Evolutionary conservation across 345 rosid genomes (phyloP), one percentile per base, ranked within the genome.

Genomic region (Microcos paniculata): DNA sequence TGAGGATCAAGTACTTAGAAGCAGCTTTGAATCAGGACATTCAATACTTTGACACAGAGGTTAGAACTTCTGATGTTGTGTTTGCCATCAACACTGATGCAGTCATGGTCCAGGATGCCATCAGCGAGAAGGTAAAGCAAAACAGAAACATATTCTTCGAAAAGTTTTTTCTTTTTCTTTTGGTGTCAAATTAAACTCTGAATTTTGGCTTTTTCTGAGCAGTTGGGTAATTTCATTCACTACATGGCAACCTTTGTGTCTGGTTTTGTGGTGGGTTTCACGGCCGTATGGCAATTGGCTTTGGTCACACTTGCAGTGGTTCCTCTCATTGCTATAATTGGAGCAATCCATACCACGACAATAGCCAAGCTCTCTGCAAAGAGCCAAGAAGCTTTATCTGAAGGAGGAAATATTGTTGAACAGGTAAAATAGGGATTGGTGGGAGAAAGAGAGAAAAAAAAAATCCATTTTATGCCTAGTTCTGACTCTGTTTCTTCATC

Each of bases 271-370:
- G 97, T 96, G 52, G 99, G 99, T 74, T 96, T 96, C 85, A 93
- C 98, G 16, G 99, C 99, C 51, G 97, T 91, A 46, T 96, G 99
- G 99, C 99, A 96, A 74, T 76, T 96, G 21, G 98, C 98, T 7
- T 85, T 96, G 56, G 99, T 92, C 53, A 96, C 99, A 12, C 89
- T 96, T 4, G 99, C 98, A 57, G 99, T 93, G 46, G 99, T 93
- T 82, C 98, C 99, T 59, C 89, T 96, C 77, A 96, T 96, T 45
- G 98, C 97, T 75, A 92, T 93, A 31, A 96, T 96, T 73, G 99
- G 94, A 80, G 98, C 87, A 12, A 84, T 93, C 70, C 95, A 92
- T 84, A 82, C 95, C 56, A 90, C 88, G 45, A 84, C 98, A 67
- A 84, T 93, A 63, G 84, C 94, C 70, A 93, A 91, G 77, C 92